Base-by-base conservation (phyloP, 2,329 filamentous ascomycete genomes). In the Daldinia eschscholtzii region DNA sequence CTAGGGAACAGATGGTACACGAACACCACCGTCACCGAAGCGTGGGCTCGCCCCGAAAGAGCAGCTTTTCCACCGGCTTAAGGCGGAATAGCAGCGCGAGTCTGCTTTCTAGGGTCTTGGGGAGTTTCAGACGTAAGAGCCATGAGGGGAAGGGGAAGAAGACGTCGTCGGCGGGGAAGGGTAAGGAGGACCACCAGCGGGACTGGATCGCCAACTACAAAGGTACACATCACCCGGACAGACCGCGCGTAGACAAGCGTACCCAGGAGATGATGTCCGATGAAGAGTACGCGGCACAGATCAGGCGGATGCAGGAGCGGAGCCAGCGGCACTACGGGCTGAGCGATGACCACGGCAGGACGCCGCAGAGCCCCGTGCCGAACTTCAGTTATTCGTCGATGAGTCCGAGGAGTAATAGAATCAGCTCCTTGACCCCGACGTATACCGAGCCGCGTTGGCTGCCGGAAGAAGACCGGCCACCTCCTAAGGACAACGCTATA, bases 171-270 rank as follows among this genome's bases (percentile, higher is more conserved):
- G n/a, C 12, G 18, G n/a, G 12, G 35, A 18, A 46, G 12, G 18
- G 15, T 3, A 35, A 57, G 37, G 55, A 58, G 37, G 55, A 56
- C 9, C 28, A 55, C 26, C 52, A 41, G 18, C 37, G n/a, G 28
- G 64, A 66, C 56, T 71, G 72, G 72, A 44, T 58, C 2, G 42
- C 63, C 35, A 60, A 53, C 39, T 73, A 65, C 44, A 30, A 68
- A 48, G 50, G 62, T n/a, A 68, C 62, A 9, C 72, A 72, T 48
- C 58, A 56, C 20, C 70, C 72, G 3, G 70, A 74, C 65, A 67
- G 70, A 7, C 70, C 70, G 15, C 53, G 15, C 2, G 53, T 64
- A 7, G 70, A 72, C 52, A 70, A 70, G 55, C 61, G 64, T 28
- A 23, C 28, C 0, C 39, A 46, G 13, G 44, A 61, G 39, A 41